phyloP scores from a whole-genome alignment of 441 rosid species.

The Theobroma grandiflorum region DNA sequence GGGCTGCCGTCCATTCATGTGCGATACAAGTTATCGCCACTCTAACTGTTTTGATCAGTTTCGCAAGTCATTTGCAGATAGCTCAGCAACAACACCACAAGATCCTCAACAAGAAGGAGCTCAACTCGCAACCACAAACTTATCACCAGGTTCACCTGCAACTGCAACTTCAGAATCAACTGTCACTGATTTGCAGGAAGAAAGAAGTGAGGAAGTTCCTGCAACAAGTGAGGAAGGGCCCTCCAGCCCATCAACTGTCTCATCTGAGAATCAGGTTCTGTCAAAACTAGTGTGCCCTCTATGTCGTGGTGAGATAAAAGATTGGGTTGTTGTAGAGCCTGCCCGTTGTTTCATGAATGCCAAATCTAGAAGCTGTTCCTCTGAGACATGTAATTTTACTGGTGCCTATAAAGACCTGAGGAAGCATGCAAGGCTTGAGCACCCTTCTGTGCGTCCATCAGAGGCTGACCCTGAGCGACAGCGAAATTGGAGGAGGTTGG shows the following conservation, averaged over 20 bases:
- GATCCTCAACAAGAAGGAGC: conserved; percentile 41
- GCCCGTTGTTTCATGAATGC: conserved; percentile 89
- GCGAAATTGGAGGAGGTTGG: conserved; percentile 91
- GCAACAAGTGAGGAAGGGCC: conserved; percentile 45
- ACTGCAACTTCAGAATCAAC: conserved; percentile 44
- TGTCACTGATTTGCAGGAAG: conserved; percentile 42
- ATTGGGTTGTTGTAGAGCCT: conserved; percentile 77
- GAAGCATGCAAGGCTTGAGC: conserved; percentile 89
- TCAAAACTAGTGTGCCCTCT: conserved; percentile 84
- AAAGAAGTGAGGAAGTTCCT: conserved; percentile 42
- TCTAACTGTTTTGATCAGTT: conserved; percentile 86
- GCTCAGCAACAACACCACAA: conserved; percentile 36
- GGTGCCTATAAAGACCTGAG: conserved; percentile 87
- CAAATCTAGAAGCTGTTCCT: conserved; percentile 86
- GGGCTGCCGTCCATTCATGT: conserved; percentile 86
- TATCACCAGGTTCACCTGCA: conserved; percentile 36
- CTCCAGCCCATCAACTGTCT: conserved; percentile 29
- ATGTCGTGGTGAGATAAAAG: conserved; percentile 87
- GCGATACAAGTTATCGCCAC: conserved; percentile 87
- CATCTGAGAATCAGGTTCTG: conserved; percentile 48
- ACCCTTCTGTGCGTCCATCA: conserved; percentile 89
- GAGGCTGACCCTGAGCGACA: conserved; percentile 92
- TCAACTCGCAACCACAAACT: conserved; percentile 29
- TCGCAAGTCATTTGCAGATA: conserved; percentile 65
- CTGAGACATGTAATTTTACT: conserved; percentile 80